Evolutionary conservation across 1,139 yeast species (phyloP), one percentile per base, ranked within the genome.

Genomic region (Groenewaldozyma sp.): DNA sequence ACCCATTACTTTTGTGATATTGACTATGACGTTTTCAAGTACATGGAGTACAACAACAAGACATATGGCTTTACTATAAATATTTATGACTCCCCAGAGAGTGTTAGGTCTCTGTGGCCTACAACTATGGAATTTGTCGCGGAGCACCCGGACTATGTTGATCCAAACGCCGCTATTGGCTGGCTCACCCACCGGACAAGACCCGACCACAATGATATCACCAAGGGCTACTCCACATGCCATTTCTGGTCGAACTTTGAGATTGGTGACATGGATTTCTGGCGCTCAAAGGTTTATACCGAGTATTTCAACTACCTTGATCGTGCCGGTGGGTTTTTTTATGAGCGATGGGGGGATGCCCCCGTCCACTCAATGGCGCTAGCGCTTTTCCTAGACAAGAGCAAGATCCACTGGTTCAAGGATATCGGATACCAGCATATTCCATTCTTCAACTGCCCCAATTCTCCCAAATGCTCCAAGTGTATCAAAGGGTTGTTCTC

Each of bases 301-400:
- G 64, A 65, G 17, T 84, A 83, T 78, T 74, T 80, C 48, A 66
- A 79, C 37, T 62, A 69, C 54, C 62, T 84, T 34, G 94, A 84
- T 48, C 51, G 68, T 3, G 64, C 78, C 0, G 94, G 94, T 11
- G 87, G 87, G 3, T 83, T 83, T 55, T 83, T 81, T 56, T 83
- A 83, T 52, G 94, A 83, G 59, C 63, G 94, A 40, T 83, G 94
- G 94, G 94, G 94, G 1, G 94, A 83, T 59, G 94, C 94, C 0
- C 94, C 94, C 0, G 87, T 84, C 1, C 94, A 82, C 56, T 74
- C 87, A 1, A 56, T 83, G 38, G 94, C 88, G 0, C 62, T 83
- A 20, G 79, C 78, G 0, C 59, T 86, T 24, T 82, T 86, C 58
- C 81, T 81, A 11, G 86, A 82, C 50, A 77, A 73, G 50, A 59